Percentiles rank a stretch among this genome's conserved stretches.
phyloP scores from a whole-genome alignment of 176 grass and related monocot genomes.

The Oryza australiensis region DNA sequence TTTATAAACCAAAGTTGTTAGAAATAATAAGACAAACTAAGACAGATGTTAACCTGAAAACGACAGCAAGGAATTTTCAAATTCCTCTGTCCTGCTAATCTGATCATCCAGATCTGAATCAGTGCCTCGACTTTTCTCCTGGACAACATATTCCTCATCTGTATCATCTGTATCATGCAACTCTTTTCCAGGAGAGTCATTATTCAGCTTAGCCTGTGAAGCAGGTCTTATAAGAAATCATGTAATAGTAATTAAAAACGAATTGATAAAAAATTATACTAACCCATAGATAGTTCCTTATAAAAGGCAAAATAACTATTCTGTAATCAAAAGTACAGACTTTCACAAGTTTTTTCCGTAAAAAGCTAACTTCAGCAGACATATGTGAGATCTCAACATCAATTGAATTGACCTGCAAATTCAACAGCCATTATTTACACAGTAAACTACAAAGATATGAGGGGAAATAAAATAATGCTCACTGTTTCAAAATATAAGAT shows the following conservation, averaged over 20 bases:
- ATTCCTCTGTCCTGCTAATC: no score
- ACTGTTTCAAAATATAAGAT: no score
- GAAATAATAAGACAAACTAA: no score
- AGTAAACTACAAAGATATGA: no score
- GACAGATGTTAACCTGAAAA: no score
- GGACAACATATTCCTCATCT: not conserved
- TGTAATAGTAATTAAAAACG: no score
- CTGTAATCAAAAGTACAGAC: constrained; percentile 21
- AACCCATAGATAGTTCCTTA: constrained; percentile 18
- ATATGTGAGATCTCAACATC: constrained; percentile 14
- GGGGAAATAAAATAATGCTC: no score
- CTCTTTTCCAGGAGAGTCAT: not conserved
- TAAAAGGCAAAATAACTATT: constrained; percentile 18
- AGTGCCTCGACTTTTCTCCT: no score
- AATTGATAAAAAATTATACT: not conserved
- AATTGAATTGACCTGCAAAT: not conserved
- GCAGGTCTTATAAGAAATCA: not conserved
- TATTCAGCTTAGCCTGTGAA: constrained; percentile 14
- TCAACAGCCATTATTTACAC: no score
- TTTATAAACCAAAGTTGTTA: no score
- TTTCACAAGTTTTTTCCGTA: constrained; percentile 2
- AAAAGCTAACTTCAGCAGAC: not conserved
- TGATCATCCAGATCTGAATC: no score
- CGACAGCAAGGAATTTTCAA: no score
- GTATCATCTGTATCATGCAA: not conserved